phyloP scores from a whole-genome alignment of 306 rosid genomes.

The Cucumis cinereus region DNA sequence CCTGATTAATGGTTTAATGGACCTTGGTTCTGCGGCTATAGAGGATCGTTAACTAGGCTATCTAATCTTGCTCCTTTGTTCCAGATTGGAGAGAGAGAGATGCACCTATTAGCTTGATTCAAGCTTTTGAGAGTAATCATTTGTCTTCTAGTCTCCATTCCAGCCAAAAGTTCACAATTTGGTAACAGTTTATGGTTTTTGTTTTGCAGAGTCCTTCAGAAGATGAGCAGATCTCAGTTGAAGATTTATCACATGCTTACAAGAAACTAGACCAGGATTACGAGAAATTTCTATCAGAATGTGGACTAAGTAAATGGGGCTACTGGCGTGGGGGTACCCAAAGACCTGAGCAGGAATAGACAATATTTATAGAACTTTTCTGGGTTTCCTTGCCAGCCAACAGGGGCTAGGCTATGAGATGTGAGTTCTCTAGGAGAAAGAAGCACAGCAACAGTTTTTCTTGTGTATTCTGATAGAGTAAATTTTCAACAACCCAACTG shows the following conservation, averaged over 20 bases:
- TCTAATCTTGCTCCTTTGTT: neutral
- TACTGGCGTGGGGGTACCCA: conserved; percentile 25
- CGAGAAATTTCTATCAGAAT: conserved; percentile 19
- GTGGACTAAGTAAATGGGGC: conserved; percentile 25
- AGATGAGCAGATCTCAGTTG: conserved; percentile 10
- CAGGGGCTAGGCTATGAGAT: neutral
- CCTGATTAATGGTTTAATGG: too few species aligned
- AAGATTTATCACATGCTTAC: conserved; percentile 18
- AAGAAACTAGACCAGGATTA: conserved; percentile 24
- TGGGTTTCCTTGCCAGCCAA: neutral
- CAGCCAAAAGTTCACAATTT: neutral
- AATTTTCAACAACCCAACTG: neutral
- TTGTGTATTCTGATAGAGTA: neutral
- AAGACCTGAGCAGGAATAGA: conserved; percentile 1
- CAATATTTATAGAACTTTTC: neutral
- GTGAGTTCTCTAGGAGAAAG: neutral
- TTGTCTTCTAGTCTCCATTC: neutral
- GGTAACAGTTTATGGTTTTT: neutral
- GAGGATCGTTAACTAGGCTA: too few species aligned
- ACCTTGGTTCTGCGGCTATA: too few species aligned
- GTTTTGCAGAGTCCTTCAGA: conserved; percentile 15
- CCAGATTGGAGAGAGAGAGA: neutral
- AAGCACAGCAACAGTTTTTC: neutral
- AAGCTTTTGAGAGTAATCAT: neutral
- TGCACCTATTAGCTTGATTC: neutral